Percentiles rank a stretch among this genome's conserved stretches.
Evolutionary conservation across 2,329 filamentous ascomycete genomes (phyloP).

Genomic region (Clarireedia monteithiana): DNA sequence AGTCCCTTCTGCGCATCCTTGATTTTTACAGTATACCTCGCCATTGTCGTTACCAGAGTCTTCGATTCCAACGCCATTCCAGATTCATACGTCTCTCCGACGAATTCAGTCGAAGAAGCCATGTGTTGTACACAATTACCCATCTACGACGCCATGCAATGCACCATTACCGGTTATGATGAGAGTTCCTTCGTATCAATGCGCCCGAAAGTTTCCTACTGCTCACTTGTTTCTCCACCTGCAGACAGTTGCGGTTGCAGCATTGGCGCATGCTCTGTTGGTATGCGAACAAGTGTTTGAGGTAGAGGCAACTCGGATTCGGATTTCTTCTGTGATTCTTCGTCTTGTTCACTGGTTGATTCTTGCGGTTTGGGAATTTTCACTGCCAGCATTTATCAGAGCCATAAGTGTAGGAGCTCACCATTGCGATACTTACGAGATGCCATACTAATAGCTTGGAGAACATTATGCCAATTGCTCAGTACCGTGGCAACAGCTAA

Average conservation of each 20-base stretch:
- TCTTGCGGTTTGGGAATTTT: constrained; percentile 58
- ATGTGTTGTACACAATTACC: neutral
- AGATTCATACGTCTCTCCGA: neutral
- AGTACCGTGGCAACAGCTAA: constrained; percentile 76
- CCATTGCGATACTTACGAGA: constrained; percentile 50
- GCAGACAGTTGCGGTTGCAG: constrained; percentile 34
- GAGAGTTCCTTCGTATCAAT: constrained; percentile 7
- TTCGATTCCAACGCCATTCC: neutral
- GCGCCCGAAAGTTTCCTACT: constrained; percentile 4
- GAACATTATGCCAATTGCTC: constrained; percentile 81
- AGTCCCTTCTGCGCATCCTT: no score
- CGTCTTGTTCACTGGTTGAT: constrained; percentile 33
- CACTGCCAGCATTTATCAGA: constrained; percentile 36
- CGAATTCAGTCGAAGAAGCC: neutral
- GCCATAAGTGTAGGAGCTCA: neutral
- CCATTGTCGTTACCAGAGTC: neutral
- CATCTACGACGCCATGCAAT: constrained; percentile 13
- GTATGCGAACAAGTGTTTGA: constrained; percentile 77
- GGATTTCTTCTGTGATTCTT: constrained; percentile 34
- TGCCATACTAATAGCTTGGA: constrained; percentile 80
- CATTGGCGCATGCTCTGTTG: constrained; percentile 66
- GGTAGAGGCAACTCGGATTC: constrained; percentile 48
- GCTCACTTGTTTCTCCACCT: constrained; percentile 13
- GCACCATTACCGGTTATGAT: constrained; percentile 7
- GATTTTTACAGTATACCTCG: no score